phyloP scores from a whole-genome alignment of 176 grass and related monocot species.

The Thalia dealbata region DNA sequence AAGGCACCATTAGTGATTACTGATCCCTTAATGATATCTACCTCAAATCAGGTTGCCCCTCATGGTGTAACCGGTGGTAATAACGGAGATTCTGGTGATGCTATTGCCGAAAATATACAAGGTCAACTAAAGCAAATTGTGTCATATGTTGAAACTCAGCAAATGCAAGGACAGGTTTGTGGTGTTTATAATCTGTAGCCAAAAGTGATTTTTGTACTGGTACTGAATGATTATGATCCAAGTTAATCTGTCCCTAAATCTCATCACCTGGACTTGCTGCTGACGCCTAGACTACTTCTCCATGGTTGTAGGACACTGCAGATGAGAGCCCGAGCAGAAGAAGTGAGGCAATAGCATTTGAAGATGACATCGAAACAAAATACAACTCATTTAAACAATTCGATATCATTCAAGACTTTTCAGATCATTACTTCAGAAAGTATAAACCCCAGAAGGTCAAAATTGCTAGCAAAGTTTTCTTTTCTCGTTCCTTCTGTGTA shows the following conservation, averaged over 20 bases:
- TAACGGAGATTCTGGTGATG: slow-evolving; percentile 20
- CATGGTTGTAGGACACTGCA: slow-evolving; percentile 27
- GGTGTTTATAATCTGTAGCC: slow-evolving; percentile 11
- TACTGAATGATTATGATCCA: slow-evolving; percentile 19
- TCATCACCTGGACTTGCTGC: slow-evolving; percentile 32
- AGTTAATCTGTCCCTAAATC: slow-evolving; percentile 25
- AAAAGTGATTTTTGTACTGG: slow-evolving; percentile 11
- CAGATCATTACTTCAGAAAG: slow-evolving; percentile 45
- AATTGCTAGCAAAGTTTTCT: not conserved
- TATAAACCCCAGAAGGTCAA: slow-evolving; percentile 39
- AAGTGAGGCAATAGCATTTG: slow-evolving; percentile 24
- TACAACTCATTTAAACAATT: slow-evolving; percentile 62
- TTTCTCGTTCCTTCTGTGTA: not conserved
- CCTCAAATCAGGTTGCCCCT: slow-evolving; percentile 27
- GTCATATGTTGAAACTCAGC: slow-evolving; percentile 21
- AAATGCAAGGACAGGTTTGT: slow-evolving; percentile 27
- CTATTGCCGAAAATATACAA: slow-evolving; percentile 28
- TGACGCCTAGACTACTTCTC: slow-evolving; percentile 23
- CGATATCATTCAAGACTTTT: slow-evolving; percentile 43
- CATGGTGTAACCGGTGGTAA: slow-evolving; percentile 9
- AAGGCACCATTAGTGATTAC: not conserved
- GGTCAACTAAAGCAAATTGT: slow-evolving; percentile 40
- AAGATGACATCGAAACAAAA: slow-evolving; percentile 38
- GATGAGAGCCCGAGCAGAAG: slow-evolving; percentile 10
- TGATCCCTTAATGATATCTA: not conserved